Evolutionary conservation across 2,329 filamentous ascomycete species (phyloP).

Genomic region (Xylaria polymorpha): DNA sequence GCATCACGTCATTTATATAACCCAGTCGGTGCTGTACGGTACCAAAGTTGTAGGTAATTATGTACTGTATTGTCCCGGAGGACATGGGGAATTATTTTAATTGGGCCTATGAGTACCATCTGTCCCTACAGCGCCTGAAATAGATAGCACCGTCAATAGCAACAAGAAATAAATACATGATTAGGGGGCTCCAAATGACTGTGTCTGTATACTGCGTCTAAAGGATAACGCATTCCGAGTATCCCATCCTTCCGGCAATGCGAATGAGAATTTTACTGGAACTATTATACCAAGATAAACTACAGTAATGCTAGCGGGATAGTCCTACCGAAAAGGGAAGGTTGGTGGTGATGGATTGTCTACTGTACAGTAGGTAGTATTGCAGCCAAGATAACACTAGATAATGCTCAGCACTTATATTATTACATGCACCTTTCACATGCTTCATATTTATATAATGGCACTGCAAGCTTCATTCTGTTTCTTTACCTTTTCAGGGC

Average conservation of each 20-base stretch:
- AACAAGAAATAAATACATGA: neutral
- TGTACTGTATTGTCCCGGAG: too few species aligned
- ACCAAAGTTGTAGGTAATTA: too few species aligned
- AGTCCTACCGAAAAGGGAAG: neutral
- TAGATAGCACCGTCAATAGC: too few species aligned
- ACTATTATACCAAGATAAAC: neutral
- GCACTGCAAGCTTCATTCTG: neutral
- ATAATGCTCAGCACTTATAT: neutral
- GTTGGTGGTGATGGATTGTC: neutral
- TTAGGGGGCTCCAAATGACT: neutral
- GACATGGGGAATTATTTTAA: too few species aligned
- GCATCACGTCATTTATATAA: neutral
- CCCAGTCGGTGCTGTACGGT: too few species aligned
- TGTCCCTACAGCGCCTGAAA: too few species aligned
- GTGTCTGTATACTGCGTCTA: neutral
- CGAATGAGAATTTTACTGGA: neutral
- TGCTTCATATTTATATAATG: neutral
- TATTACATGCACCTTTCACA: neutral
- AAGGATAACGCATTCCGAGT: neutral
- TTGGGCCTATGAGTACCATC: too few species aligned
- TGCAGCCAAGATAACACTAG: neutral
- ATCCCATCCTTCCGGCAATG: too few species aligned
- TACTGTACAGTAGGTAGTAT: too few species aligned
- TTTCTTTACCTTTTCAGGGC: neutral
- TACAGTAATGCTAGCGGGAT: neutral